Base-by-base conservation (phyloP, 352 stramenopile species). In the Phytophthora macrochlamydospora region DNA sequence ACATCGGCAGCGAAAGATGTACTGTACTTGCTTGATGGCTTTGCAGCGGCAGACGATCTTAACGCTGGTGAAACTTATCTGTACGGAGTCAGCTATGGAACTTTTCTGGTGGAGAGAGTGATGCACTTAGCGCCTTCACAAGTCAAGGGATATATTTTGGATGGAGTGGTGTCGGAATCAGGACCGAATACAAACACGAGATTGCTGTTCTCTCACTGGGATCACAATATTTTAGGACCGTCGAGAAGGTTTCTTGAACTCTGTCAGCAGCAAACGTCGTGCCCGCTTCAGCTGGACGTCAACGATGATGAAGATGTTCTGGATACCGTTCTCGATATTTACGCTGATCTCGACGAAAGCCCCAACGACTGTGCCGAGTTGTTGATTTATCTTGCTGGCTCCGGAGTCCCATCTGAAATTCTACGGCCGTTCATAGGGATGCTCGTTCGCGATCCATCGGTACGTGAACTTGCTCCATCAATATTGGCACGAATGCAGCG, bases 51-150 rank as follows among this genome's bases (percentile, higher is more conserved):
- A 37, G 37, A 64, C 13, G 60, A 65, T 30, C 14, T 63, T 12
- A 52, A 38, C 2, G 32, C 32, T 8, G 46, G 67, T 38, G 51
- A 81, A 29, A 65, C 70, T 14, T 86, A 71, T 50, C 58, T 89
- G 4, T 87, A 89, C 30, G 81, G 79, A 14, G 68, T 76, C 29
- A 87, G 81, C 68, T 90, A 90, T 63, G 80, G 80, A 28, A 78
- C 80, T 31, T 84, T 71, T 44, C 58, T 88, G n/a, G 71, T 79
- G 5, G 76, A 88, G 45, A 71, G 81, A 0, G 53, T 82, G 3
- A 85, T 90, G 51, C 81, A 88, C 50, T 51, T 90, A 7, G 65
- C 70, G 13, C 70, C 74, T 2, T 12, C 51, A 11, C 56, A 67
- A 33, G 61, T 90, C 28, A 69, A 68, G 7, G 78, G 81, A 1